Percentiles rank a stretch among this genome's conserved stretches.
These are phyloP conservation scores for Xylaria sp. DNA, from an alignment of 2,329 filamentous ascomycete genomes.

Conservation along the genomic window DNA sequence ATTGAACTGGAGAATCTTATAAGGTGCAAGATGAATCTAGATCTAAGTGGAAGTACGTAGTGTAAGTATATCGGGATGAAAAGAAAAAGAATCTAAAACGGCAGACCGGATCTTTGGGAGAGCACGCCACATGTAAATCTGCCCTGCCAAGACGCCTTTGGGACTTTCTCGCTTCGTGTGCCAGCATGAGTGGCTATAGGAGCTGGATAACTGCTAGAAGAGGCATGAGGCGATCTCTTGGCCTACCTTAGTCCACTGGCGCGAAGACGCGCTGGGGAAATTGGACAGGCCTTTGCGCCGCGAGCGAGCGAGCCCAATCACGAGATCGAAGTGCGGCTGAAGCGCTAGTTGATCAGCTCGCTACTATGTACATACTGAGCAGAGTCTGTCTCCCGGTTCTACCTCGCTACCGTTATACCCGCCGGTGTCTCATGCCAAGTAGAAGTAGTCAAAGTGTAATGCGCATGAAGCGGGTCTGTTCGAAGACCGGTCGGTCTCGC, in stretches of 20 bases:
- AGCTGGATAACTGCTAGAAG: constrained; percentile 17
- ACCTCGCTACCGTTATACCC: background rate
- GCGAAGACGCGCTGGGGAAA: constrained; percentile 9
- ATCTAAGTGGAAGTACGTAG: background rate
- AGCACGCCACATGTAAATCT: constrained; percentile 22
- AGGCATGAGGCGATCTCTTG: constrained; percentile 23
- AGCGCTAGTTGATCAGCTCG: constrained; percentile 35
- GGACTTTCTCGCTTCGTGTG: constrained; percentile 28
- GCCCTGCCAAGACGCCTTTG: constrained; percentile 34
- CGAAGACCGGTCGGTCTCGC: constrained; percentile 3
- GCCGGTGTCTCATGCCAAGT: constrained; percentile 8
- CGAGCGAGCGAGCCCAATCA: constrained; percentile 15
- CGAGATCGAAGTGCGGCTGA: constrained; percentile 37
- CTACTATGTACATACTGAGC: too few species aligned
- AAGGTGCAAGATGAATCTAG: background rate
- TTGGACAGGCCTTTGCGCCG: background rate
- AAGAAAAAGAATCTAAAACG: background rate
- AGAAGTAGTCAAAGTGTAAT: background rate
- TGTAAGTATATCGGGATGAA: background rate
- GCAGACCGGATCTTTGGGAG: background rate
- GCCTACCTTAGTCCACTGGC: background rate
- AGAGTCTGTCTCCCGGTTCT: background rate
- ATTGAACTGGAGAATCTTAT: background rate
- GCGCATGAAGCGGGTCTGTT: constrained; percentile 20
- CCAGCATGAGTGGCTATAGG: constrained; percentile 28